Conservation (phyloP, 495 filamentous ascomycete genomes). For the Hypomontagnella submonticulosa region DNA sequence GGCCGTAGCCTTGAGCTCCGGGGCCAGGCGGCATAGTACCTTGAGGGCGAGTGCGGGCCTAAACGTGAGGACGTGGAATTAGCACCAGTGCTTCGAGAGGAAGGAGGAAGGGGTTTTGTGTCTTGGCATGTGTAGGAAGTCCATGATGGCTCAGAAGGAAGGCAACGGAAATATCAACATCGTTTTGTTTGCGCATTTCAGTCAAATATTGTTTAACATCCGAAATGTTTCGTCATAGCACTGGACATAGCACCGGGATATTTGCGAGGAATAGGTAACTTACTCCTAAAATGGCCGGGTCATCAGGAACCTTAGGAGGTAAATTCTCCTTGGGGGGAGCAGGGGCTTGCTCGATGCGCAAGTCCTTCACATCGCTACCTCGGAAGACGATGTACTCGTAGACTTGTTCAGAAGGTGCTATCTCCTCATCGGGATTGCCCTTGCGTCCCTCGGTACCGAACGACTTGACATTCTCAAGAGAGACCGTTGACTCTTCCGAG, state of each 20-base stretch:
- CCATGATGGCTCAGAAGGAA: conserved; percentile 86
- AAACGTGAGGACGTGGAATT: conserved; percentile 30
- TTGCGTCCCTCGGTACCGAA: conserved; percentile 93
- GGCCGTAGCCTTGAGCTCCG: conserved; percentile 66
- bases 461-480: conserved; percentile 92
- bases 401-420: conserved; percentile 80
- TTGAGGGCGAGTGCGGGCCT: conserved; percentile 55
- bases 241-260: conserved; percentile 18
- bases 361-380: conserved; percentile 97
- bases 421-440: conserved; percentile 79
- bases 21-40: conserved; percentile 54
- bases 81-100: conserved; percentile 31
- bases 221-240: conserved; percentile 84
- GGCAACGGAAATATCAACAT: conserved; percentile 99
- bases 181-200: conserved; percentile 85
- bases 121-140: conserved; percentile 11
- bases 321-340: conserved; percentile 72
- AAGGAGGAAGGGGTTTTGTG: background rate
- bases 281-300: conserved; percentile 97
- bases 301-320: conserved; percentile 84
- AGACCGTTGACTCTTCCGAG: conserved; percentile 94
- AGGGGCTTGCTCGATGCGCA: conserved; percentile 85
- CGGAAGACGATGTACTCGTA: conserved; percentile 99
- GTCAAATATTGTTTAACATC: conserved; percentile 82
- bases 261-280: conserved; percentile 58